These are phyloP conservation scores for Solanum pinnatisectum DNA, from an alignment of 257 asterid species.

Conservation along the genomic window DNA sequence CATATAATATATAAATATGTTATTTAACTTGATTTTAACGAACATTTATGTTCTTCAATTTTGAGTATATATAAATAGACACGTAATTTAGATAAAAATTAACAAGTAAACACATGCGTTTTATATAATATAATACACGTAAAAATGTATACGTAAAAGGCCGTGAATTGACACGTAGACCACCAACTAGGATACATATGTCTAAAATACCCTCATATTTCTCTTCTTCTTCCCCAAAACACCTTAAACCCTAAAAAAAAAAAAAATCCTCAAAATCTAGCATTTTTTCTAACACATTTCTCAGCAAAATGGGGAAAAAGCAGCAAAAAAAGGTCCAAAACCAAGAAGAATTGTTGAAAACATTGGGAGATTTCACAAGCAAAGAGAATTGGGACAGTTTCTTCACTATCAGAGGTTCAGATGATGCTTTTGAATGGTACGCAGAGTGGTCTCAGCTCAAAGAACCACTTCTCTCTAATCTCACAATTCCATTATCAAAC, in stretches of 20 bases:
- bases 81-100: no score
- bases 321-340: slow-evolving; percentile 16
- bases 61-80: no score
- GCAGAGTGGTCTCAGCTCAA: slow-evolving; percentile 78
- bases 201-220: background rate
- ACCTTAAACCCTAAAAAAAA: background rate
- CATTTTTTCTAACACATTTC: background rate
- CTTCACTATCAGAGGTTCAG: slow-evolving; percentile 60
- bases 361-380: slow-evolving; percentile 75
- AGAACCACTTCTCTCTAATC: slow-evolving; percentile 28
- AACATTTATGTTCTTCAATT: fast-evolving
- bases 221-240: background rate
- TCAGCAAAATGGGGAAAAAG: slow-evolving; percentile 27
- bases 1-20: background rate
- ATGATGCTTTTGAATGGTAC: slow-evolving; percentile 89
- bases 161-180: no score
- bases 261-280: background rate
- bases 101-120: fast-evolving
- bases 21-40: no score
- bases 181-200: no score
- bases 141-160: no score
- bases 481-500: slow-evolving; percentile 2
- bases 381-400: slow-evolving; percentile 93
- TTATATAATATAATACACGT: no score
- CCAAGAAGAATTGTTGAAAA: slow-evolving; percentile 54